Conservation (phyloP, 768 basidiomycete genomes). For the Leucocoprinus leucothites region DNA sequence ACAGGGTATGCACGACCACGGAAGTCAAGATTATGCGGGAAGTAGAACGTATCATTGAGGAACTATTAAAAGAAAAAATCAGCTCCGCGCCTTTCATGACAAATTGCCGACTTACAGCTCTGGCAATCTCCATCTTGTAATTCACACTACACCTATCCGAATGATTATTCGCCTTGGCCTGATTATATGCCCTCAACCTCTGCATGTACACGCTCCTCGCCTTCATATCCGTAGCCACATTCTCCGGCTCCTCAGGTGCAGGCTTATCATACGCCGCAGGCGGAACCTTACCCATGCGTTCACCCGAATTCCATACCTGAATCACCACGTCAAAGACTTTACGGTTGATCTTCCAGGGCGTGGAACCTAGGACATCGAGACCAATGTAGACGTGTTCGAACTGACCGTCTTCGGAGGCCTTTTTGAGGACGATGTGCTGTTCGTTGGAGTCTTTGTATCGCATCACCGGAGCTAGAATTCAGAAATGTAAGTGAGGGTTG, state of each 20-base stretch:
- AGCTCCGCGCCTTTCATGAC: background rate
- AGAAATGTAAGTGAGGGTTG: too few species aligned
- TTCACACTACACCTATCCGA: conserved; percentile 91
- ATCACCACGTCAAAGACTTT: conserved; percentile 72
- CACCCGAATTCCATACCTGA: conserved; percentile 81
- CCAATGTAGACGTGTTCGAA: too few species aligned
- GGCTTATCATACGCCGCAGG: conserved; percentile 61
- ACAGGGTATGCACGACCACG: conserved; percentile 96
- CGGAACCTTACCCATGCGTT: conserved; percentile 81
- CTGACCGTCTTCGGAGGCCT: conserved; percentile 79
- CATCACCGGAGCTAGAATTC: too few species aligned
- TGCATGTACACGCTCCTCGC: too few species aligned
- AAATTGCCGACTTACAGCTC: conserved; percentile 62
- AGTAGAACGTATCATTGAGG: conserved; percentile 82
- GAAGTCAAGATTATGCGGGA: conserved; percentile 97
- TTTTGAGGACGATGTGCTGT: too few species aligned
- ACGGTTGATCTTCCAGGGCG: too few species aligned
- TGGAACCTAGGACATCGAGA: conserved; percentile 81
- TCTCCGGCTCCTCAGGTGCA: conserved; percentile 57
- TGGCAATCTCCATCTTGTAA: conserved; percentile 95
- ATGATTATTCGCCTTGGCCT: conserved; percentile 76
- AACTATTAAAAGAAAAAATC: conserved; percentile 50
- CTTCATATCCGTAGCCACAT: too few species aligned
- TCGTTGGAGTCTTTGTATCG: too few species aligned
- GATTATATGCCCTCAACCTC: conserved; percentile 52